These are phyloP conservation scores for Monosporascus sp. DNA, from an alignment of 2,329 filamentous ascomycete genomes.

Conservation along the genomic window DNA sequence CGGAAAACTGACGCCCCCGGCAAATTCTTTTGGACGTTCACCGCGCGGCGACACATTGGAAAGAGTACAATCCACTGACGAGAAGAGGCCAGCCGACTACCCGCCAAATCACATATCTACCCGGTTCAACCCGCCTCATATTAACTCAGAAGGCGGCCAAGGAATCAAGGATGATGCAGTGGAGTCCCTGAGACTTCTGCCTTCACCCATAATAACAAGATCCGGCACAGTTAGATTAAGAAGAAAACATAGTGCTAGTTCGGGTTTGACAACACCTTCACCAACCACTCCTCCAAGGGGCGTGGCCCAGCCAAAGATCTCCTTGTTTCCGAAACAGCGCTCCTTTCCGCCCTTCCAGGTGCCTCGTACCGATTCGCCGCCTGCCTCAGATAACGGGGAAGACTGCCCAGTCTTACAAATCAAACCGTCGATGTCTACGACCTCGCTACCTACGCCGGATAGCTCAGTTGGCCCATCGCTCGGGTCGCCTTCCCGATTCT, in stretches of 20 bases:
- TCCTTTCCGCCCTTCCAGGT: slow-evolving; percentile 3
- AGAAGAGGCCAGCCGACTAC: slow-evolving; percentile 21
- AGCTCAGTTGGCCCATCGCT: slow-evolving; percentile 7
- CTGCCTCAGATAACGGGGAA: slow-evolving; percentile 16
- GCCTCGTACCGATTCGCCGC: slow-evolving; percentile 12
- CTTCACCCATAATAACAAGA: slow-evolving; percentile 16
- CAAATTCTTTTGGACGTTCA: background rate
- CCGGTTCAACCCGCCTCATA: slow-evolving; percentile 21
- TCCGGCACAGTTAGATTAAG: background rate
- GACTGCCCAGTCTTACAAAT: slow-evolving; percentile 3
- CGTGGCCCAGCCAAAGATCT: slow-evolving; percentile 7
- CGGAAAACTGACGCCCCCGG: background rate
- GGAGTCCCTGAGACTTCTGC: slow-evolving; percentile 12
- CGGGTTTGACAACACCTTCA: background rate
- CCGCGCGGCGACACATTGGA: background rate
- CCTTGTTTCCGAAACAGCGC: slow-evolving; percentile 10
- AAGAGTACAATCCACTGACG: background rate
- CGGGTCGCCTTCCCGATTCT: background rate
- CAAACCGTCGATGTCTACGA: slow-evolving; percentile 12
- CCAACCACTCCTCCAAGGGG: background rate
- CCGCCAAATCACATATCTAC: slow-evolving; percentile 24
- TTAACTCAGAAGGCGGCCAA: slow-evolving; percentile 10
- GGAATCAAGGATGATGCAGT: slow-evolving; percentile 2
- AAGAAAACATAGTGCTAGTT: background rate
- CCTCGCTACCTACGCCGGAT: slow-evolving; percentile 7